Percentiles rank a stretch among this genome's conserved stretches.
phyloP scores from a whole-genome alignment of 1,284 basidiomycete species.

The Ceratobasidium theobromae region DNA sequence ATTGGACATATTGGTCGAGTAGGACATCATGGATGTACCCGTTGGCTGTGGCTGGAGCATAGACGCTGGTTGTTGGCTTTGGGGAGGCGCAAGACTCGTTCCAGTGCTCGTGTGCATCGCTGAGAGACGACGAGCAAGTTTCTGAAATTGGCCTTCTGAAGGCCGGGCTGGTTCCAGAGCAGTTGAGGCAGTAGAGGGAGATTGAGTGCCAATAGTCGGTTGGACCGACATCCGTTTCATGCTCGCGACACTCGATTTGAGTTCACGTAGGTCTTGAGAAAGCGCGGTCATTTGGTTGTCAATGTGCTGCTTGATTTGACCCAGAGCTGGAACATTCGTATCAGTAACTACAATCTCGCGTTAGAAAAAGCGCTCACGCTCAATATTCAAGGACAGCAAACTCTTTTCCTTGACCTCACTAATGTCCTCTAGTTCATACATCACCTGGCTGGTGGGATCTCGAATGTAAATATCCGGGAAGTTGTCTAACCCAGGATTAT shows the following conservation, averaged over 20 bases:
- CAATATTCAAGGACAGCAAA: conserved; percentile 89
- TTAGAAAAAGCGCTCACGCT: conserved; percentile 66
- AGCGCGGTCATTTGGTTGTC: conserved; percentile 84
- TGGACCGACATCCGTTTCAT: conserved; percentile 50
- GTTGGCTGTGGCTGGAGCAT: conserved; percentile 35
- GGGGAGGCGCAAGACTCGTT: conserved; percentile 51
- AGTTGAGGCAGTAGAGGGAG: conserved; percentile 55
- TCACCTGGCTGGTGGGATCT: conserved; percentile 86
- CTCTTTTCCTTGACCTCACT: conserved; percentile 90
- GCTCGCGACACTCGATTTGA: conserved; percentile 64
- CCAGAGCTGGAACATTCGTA: conserved; percentile 65
- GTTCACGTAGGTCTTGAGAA: conserved; percentile 90
- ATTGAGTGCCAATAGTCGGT: conserved; percentile 44
- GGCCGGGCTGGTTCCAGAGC: conserved; percentile 57
- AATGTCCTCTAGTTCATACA: conserved; percentile 94
- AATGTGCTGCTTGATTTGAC: conserved; percentile 98
- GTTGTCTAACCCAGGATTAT: conserved; percentile 89
- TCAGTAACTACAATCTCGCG: conserved; percentile 29
- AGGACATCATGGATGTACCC: conserved; percentile 60
- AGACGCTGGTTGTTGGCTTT: conserved; percentile 9
- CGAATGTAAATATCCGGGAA: conserved; percentile 96
- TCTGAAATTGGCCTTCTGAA: conserved; percentile 68
- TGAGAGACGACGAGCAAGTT: conserved; percentile 62
- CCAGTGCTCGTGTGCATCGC: conserved; percentile 28
- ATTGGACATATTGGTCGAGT: conserved; percentile 70